A percentile compares a stretch with the other conserved stretches of the same genome.
Evolutionary conservation across 805 yeast species (phyloP).

Genomic region (Clavispora fructus): DNA sequence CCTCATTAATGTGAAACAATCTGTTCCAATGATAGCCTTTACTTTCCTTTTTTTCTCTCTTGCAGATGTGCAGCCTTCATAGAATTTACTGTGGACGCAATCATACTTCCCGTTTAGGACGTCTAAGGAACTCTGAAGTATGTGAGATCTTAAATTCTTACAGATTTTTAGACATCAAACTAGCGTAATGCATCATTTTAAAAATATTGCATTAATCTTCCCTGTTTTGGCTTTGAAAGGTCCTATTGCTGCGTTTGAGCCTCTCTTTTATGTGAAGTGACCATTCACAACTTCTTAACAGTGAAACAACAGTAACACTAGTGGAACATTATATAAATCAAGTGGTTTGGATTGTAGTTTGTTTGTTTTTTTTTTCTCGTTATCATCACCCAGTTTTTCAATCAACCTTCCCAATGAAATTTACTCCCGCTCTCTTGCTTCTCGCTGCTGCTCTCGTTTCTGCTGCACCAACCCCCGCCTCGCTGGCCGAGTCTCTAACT

Average conservation of each 20-base stretch:
- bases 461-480: constrained; percentile 9
- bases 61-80: background rate
- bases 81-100: background rate
- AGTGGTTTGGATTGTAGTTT: background rate
- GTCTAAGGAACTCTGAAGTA: constrained; percentile 4
- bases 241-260: background rate
- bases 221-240: constrained; percentile 6
- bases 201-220: background rate
- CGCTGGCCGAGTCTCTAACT: background rate
- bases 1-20: background rate
- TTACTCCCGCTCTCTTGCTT: constrained; percentile 9
- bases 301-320: background rate
- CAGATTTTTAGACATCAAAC: background rate
- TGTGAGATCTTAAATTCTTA: background rate
- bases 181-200: too few relatives aligned
- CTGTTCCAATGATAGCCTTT: background rate
- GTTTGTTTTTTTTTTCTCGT: background rate
- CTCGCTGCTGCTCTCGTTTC: constrained; percentile 9
- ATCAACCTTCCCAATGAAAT: constrained; percentile 6
- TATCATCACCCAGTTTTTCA: background rate
- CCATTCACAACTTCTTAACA: background rate
- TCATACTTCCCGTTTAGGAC: constrained; percentile 1
- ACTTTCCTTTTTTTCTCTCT: background rate
- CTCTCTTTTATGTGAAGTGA: background rate
- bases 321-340: background rate